These are phyloP conservation scores for Millerago galiae DNA, from an alignment of 805 yeast genomes.

Conservation along the genomic window DNA sequence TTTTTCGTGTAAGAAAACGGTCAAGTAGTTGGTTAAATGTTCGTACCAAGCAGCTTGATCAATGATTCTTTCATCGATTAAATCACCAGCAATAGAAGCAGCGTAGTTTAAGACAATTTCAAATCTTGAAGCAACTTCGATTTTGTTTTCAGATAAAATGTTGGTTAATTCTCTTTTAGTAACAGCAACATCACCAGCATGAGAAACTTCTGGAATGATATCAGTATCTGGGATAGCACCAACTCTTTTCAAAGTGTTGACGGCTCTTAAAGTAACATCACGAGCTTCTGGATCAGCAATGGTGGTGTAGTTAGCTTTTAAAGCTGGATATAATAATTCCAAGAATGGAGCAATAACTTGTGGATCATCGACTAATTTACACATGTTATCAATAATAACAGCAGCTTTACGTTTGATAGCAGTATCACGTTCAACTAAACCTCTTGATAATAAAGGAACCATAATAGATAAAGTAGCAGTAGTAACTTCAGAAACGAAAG, in stretches of 20 bases:
- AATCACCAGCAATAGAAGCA: conserved; percentile 97
- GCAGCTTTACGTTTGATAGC: conserved; percentile 99
- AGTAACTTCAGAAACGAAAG: conserved; percentile 99
- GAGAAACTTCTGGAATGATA: conserved; percentile 91
- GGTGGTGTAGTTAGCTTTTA: conserved; percentile 88
- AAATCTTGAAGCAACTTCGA: conserved; percentile 67
- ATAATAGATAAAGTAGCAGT: conserved; percentile 98
- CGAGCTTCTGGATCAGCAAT: conserved; percentile 99
- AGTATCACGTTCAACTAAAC: conserved; percentile 99
- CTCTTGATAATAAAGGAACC: conserved; percentile 98
- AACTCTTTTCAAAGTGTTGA: conserved; percentile 96
- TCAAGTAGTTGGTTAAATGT: conserved; percentile 87
- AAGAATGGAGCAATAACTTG: conserved; percentile 99
- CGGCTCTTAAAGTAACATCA: conserved; percentile 94
- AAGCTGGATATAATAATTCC: conserved; percentile 90
- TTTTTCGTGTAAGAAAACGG: conserved; percentile 91
- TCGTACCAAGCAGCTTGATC: conserved; percentile 90
- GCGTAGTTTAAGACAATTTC: conserved; percentile 70
- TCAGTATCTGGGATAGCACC: conserved; percentile 94
- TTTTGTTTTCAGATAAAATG: conserved; percentile 60
- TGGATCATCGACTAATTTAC: conserved; percentile 99
- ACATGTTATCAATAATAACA: conserved; percentile 99
- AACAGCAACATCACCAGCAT: conserved; percentile 94
- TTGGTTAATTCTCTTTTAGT: conserved; percentile 76
- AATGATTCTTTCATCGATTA: conserved; percentile 95